Conservation (phyloP, 176 grass and related monocot species). For the Avena atlantica region DNA sequence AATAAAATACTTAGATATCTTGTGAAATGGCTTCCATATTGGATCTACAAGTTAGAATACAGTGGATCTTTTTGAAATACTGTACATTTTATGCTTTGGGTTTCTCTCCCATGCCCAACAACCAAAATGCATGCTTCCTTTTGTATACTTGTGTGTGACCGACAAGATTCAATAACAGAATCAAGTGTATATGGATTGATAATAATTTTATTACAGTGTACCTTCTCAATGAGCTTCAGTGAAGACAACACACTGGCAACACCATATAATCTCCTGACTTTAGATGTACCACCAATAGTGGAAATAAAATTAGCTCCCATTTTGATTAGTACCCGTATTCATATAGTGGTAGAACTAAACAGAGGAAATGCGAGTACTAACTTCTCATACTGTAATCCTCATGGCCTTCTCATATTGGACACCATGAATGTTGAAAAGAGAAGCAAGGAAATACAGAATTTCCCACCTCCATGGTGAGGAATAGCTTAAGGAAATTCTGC, state of each 20-base stretch:
- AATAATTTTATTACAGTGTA: slow-evolving; percentile 21
- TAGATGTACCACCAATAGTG: slow-evolving; percentile 53
- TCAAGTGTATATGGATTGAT: background rate
- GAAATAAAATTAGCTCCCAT: background rate
- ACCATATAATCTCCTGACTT: slow-evolving; percentile 80
- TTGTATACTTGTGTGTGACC: slow-evolving; percentile 63
- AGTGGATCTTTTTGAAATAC: slow-evolving; percentile 28
- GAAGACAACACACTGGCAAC: slow-evolving; percentile 86
- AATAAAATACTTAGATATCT: slow-evolving; percentile 42
- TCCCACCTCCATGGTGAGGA: slow-evolving; percentile 66
- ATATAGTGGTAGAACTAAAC: background rate
- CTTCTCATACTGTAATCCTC: slow-evolving; percentile 83
- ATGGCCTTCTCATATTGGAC: slow-evolving; percentile 10
- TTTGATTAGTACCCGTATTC: background rate
- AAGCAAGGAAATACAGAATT: background rate
- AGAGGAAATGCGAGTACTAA: slow-evolving; percentile 1
- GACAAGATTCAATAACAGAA: slow-evolving; percentile 20
- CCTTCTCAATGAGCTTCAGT: slow-evolving; percentile 85
- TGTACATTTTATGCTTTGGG: slow-evolving; percentile 42
- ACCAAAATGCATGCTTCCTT: slow-evolving; percentile 76
- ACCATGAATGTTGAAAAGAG: background rate
- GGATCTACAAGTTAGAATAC: too few relatives aligned
- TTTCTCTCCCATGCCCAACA: slow-evolving; percentile 52
- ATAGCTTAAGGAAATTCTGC: too few relatives aligned
- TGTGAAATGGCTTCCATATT: background rate